A percentile compares a stretch with the other conserved stretches of the same genome.
phyloP scores from a whole-genome alignment of 2,329 filamentous ascomycete genomes.

The Stemphylium vesicarium region DNA sequence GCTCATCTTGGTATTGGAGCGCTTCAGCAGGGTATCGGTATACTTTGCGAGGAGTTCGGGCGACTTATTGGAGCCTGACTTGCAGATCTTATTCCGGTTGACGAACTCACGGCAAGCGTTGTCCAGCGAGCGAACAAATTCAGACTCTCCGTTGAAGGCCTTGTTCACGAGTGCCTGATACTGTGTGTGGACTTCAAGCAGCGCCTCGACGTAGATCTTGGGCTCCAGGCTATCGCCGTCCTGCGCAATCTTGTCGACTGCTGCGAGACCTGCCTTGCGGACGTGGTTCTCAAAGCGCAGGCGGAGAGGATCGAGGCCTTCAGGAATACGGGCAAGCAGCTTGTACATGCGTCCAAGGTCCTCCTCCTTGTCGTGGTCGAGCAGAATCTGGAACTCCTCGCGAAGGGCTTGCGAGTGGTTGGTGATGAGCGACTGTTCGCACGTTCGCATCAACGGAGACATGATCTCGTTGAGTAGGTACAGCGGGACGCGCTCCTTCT shows the following conservation, averaged over 20 bases:
- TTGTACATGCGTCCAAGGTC: constrained; percentile 98
- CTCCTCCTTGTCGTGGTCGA: constrained; percentile 93
- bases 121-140: constrained; percentile 94
- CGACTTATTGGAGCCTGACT: constrained; percentile 88
- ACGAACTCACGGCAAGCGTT: constrained; percentile 98
- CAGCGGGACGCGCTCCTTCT: constrained; percentile 90
- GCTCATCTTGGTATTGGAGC: constrained; percentile 82
- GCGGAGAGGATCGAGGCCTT: constrained; percentile 87
- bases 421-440: constrained; percentile 86
- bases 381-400: constrained; percentile 92
- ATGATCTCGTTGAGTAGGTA: constrained; percentile 93
- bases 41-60: constrained; percentile 96
- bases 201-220: constrained; percentile 93
- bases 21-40: constrained; percentile 88
- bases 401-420: constrained; percentile 85
- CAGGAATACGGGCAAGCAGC: constrained; percentile 84
- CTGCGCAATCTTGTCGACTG: constrained; percentile 87
- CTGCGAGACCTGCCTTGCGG: constrained; percentile 82
- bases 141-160: constrained; percentile 92
- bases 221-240: constrained; percentile 92
- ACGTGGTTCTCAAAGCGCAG: constrained; percentile 91
- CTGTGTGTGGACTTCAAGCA: constrained; percentile 91
- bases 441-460: constrained; percentile 80
- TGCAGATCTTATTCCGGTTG: constrained; percentile 96
- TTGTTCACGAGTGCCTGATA: constrained; percentile 91